Evolutionary conservation across 768 basidiomycete species (phyloP).

Genomic region (Tricholomella constricta): DNA sequence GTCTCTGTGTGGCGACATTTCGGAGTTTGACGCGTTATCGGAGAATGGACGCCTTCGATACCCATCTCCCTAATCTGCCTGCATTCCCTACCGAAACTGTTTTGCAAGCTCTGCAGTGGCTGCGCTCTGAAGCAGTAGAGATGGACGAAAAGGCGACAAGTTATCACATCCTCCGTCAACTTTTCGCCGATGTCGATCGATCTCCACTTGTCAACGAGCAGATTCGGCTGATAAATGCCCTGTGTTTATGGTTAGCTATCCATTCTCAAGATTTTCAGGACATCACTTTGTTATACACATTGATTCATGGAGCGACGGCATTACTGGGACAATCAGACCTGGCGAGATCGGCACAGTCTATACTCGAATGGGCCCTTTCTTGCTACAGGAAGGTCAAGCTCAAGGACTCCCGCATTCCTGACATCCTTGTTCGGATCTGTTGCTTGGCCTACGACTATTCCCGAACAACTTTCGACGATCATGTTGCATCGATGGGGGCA

Average conservation of each 20-base stretch:
- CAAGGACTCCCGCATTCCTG: conserved; percentile 57
- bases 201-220: conserved; percentile 85
- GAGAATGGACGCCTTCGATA: conserved; percentile 42
- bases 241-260: conserved; percentile 74
- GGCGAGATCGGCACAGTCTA: conserved; percentile 66
- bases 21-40: conserved; percentile 55
- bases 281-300: conserved; percentile 59
- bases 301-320: conserved; percentile 67
- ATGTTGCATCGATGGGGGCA: conserved; percentile 37
- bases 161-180: conserved; percentile 75
- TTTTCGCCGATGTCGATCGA: conserved; percentile 66
- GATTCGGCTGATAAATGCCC: conserved; percentile 66
- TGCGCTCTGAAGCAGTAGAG: conserved; percentile 42
- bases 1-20: conserved; percentile 48
- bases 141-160: conserved; percentile 57
- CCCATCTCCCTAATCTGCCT: conserved; percentile 70
- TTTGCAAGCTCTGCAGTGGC: conserved; percentile 62
- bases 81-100: conserved; percentile 50
- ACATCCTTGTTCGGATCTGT: conserved; percentile 70
- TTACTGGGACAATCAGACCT: conserved; percentile 72
- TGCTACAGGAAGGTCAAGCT: conserved; percentile 43
- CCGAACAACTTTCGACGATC: conserved; percentile 27
- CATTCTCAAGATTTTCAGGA: conserved; percentile 58
- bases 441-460: conserved; percentile 60
- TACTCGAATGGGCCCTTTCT: conserved; percentile 76